Conservation (phyloP, 345 rosid species). For the Cardiospermum halicacabum region DNA sequence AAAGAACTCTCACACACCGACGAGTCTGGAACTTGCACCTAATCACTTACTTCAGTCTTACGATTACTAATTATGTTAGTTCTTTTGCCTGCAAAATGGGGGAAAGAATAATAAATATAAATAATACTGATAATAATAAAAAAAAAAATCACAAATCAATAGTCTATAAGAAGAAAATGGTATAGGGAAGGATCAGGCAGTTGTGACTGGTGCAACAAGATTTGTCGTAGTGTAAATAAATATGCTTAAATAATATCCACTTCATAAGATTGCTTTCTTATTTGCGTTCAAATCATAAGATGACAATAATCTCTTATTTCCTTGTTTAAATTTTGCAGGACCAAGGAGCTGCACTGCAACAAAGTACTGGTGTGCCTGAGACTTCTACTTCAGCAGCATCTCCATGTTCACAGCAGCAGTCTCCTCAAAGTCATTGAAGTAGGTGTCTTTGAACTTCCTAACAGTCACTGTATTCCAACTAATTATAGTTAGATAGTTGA, state of each 20-base stretch:
- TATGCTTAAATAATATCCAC: not conserved
- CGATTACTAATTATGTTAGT: no score
- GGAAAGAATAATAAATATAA: no score
- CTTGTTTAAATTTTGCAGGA: constrained; percentile 17
- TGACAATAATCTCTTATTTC: not conserved
- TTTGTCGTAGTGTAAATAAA: not conserved
- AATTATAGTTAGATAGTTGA: no score
- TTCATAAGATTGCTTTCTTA: not conserved
- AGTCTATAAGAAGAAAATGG: not conserved
- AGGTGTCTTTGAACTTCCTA: not conserved
- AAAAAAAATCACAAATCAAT: no score
- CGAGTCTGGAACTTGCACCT: no score
- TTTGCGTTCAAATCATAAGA: not conserved
- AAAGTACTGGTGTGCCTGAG: constrained; percentile 3
- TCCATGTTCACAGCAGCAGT: constrained; percentile 10
- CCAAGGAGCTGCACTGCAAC: constrained; percentile 3
- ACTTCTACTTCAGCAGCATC: constrained; percentile 13
- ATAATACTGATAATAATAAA: no score
- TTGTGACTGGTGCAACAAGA: not conserved
- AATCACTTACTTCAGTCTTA: no score
- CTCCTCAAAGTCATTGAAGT: constrained; percentile 12
- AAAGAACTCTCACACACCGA: no score
- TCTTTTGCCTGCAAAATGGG: not conserved
- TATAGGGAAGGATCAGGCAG: not conserved
- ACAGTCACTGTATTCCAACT: no score